Base-by-base conservation (phyloP, 2,329 filamentous ascomycete species). In the Ceratocystis albifundus region DNA sequence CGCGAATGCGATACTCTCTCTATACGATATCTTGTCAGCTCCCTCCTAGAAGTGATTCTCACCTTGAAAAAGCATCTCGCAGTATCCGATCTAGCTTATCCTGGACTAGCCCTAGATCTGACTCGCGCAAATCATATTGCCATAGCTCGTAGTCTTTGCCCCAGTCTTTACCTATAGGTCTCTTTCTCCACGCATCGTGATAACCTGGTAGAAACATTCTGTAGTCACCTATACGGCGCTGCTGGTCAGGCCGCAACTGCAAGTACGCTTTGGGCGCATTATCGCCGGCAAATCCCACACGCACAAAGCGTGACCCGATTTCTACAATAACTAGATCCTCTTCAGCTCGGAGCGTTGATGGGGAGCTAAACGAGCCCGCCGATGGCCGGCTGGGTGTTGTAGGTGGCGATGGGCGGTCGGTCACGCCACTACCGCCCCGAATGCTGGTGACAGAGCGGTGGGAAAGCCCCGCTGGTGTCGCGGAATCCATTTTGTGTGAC, bases 241-340 rank as follows among this genome's bases (percentile, higher is more conserved):
- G 86, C 72, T 88, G 82, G 69, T 92, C 87, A 0, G 89, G 90
- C 0, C 85, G 84, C 74, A 91, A 93, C 25, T 82, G 79, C 25
- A 92, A 77, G 15, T 82, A 80, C 0, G 80, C 82, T 74, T 93
- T 95, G 70, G 91, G 91, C 2, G 80, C 77, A 55, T 86, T 82
- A 74, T 96, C 92, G 64, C 92, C 92, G 4, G 92, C 89, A 73
- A 96, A 94, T 0, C 94, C 94, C 8, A 88, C 87, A 57, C 88
- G 85, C 30, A 97, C 75, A 75, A 85, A 88, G 25, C 93, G 84
- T 8, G 89, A 83, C 0, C 91, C 92, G 45, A 97, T 74, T 74
- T 97, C 91, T 64, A 96, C 79, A 53, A 99, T 82, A 4, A 96
- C 76, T 5, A 87, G 80, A 70, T 96, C 94, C 72, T 99, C 94